A percentile compares a stretch with the other conserved stretches of the same genome.
phyloP scores from a whole-genome alignment of 1,284 basidiomycete species.

The Athelia sp. region DNA sequence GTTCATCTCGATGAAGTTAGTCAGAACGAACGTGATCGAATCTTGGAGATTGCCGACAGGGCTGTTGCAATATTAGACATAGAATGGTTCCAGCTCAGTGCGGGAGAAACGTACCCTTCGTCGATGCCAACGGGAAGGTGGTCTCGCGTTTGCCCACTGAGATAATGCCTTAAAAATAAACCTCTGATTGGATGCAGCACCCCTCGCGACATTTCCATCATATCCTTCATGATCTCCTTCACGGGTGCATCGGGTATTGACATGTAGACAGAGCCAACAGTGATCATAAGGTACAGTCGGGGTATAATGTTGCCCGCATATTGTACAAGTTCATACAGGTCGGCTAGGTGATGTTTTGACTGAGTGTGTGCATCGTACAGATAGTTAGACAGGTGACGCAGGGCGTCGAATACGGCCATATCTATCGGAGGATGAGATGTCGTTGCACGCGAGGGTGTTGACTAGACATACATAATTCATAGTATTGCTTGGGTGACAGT shows the following conservation, averaged over 20 bases:
- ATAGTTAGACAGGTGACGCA: constrained; percentile 90
- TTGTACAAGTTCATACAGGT: constrained; percentile 96
- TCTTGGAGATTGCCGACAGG: constrained; percentile 86
- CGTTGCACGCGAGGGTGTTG: constrained; percentile 2
- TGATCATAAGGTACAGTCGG: constrained; percentile 95
- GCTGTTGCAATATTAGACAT: constrained; percentile 34
- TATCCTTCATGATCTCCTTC: constrained; percentile 99
- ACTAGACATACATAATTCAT: constrained; percentile 82
- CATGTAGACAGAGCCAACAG: constrained; percentile 97
- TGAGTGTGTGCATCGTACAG: constrained; percentile 90
- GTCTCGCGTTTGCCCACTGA: constrained; percentile 92
- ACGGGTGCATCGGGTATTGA: constrained; percentile 91
- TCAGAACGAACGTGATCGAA: constrained; percentile 90
- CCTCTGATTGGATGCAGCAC: constrained; percentile 92
- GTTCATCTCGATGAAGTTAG: constrained; percentile 99
- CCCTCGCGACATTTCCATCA: constrained; percentile 98
- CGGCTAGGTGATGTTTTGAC: constrained; percentile 88
- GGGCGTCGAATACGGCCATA: constrained; percentile 94
- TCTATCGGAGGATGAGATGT: constrained; percentile 41
- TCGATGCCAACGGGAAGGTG: constrained; percentile 85
- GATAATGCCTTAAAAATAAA: constrained; percentile 89
- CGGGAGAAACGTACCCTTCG: constrained; percentile 56
- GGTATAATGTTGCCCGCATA: constrained; percentile 94
- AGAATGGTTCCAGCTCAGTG: neutral
- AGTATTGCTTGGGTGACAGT: constrained; percentile 92